Evolutionary conservation across 768 basidiomycete genomes (phyloP).

Genomic region (Boletus coccyginus): DNA sequence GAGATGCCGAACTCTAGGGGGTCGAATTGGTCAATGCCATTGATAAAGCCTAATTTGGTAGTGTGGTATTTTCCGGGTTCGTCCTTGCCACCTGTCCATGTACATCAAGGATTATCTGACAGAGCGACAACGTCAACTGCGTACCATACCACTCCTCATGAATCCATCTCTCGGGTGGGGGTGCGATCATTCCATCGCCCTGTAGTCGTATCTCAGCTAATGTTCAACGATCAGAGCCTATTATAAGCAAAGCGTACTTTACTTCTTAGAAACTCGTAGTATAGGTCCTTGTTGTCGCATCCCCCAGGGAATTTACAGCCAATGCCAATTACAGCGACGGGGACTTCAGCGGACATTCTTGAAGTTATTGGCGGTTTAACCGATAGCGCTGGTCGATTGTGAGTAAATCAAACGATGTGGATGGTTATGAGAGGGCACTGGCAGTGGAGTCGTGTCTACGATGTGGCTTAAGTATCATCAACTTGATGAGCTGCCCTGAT

Average conservation of each 20-base stretch:
- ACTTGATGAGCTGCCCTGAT: no score
- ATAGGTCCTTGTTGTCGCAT: slow-evolving; percentile 31
- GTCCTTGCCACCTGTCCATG: slow-evolving; percentile 31
- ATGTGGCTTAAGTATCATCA: no score
- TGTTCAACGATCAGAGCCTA: not conserved
- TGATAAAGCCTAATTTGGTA: slow-evolving; percentile 30
- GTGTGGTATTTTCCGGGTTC: slow-evolving; percentile 31
- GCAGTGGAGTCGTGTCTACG: no score
- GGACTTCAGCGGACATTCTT: slow-evolving; percentile 29
- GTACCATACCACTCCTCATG: slow-evolving; percentile 33
- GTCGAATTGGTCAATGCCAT: slow-evolving; percentile 33
- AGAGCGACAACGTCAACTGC: not conserved
- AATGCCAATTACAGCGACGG: slow-evolving; percentile 31
- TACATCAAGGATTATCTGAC: not conserved
- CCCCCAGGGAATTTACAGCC: slow-evolving; percentile 34
- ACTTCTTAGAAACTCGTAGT: slow-evolving; percentile 30
- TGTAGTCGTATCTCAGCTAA: not conserved
- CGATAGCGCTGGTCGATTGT: not conserved
- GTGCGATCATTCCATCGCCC: slow-evolving; percentile 31
- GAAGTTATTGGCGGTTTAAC: slow-evolving; percentile 1
- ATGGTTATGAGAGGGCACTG: no score
- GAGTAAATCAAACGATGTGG: no score
- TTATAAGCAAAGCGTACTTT: slow-evolving; percentile 14
- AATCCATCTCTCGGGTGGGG: slow-evolving; percentile 28
- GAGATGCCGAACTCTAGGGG: slow-evolving; percentile 34